Base-by-base conservation (phyloP, 2,329 filamentous ascomycete genomes). In the Fusarium marasasianum region DNA sequence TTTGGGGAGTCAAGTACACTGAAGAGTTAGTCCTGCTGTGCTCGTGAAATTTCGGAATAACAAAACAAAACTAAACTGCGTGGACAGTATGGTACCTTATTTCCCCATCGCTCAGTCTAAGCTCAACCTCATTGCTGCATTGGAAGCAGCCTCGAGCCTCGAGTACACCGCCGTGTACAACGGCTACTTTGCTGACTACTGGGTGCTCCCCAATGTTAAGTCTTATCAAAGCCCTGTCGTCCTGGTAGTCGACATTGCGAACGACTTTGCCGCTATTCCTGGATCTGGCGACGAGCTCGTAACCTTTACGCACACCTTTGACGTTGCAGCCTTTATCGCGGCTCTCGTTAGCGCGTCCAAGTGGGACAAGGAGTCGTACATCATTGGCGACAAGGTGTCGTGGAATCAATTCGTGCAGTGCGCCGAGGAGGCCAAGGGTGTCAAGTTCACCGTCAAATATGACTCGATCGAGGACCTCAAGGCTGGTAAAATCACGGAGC, bases 341-440 rank as follows among this genome's bases (percentile, higher is more conserved):
- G 4, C 1, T 0, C 45, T 60, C 20, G 11, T 53, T 3, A 10
- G 44, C 2, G 45, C 29, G 0, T 1, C 44, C 1, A 43, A 35
- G 5, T 53, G 57, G 57, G 45, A 60, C 0, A 51, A 51, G 29
- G 57, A 33, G 9, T 60, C 57, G 2, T 60, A 53, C 5, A 43
- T 60, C 4, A 43, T 60, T 11, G 57, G 57, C 8, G 57, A 60
- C 22, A 60, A 60, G 35, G 20, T 40, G 0, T 51, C 57, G 12
- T 60, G 57, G 57, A 41, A 60, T 5, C 44, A 60, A 22, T 60
- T 60, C 29, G 44, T 60, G n/a, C 26, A 60, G 18, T 41, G 24
- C 9, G 57, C 45, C 1, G 44, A 60, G 4, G 57, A 53, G 14
- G 45, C 45, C 17, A 60, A 31, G 15, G 45, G 57, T 2, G 35